These are phyloP conservation scores for Xylaria sp. DNA, from an alignment of 2,329 filamentous ascomycete genomes.

Conservation along the genomic window DNA sequence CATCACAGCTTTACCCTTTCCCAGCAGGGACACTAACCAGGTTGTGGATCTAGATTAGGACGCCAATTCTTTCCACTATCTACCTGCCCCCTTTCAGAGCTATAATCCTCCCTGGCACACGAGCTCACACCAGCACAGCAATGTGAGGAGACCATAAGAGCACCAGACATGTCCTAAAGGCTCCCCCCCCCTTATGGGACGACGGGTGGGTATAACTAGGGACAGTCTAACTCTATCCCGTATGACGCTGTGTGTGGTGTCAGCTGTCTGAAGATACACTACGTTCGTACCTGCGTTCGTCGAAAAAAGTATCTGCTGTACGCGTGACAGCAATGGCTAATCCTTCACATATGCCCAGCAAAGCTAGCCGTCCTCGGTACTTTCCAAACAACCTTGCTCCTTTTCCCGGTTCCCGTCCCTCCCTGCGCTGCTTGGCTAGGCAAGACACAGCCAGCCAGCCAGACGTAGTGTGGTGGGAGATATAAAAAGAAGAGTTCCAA, in stretches of 20 bases:
- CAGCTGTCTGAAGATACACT: constrained; percentile 1
- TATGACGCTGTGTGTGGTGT: constrained; percentile 30
- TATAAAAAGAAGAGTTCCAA: constrained; percentile 28
- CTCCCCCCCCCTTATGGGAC: constrained; percentile 2
- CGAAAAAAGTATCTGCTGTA: constrained; percentile 15
- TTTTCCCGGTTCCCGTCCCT: constrained; percentile 5
- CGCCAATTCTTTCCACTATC: constrained; percentile 9
- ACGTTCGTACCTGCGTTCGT: constrained; percentile 1
- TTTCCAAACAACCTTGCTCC: constrained; percentile 14
- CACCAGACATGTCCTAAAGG: constrained; percentile 17
- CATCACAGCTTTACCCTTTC: constrained; percentile 9
- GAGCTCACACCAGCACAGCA: constrained; percentile 8
- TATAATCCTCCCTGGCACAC: constrained; percentile 6
- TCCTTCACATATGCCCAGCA: constrained; percentile 18
- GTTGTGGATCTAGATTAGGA: background rate
- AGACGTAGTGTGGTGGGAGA: constrained; percentile 9
- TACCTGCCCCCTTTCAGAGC: background rate
- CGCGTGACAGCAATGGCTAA: constrained; percentile 30
- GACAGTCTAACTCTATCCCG: constrained; percentile 24
- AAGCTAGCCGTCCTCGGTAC: constrained; percentile 4
- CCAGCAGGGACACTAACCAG: constrained; percentile 14
- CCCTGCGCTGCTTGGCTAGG: constrained; percentile 8
- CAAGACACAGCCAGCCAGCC: background rate
- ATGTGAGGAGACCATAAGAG: constrained; percentile 11
- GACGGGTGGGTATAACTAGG: constrained; percentile 26